phyloP scores from a whole-genome alignment of 768 basidiomycete species.

The Auricularia sp. region DNA sequence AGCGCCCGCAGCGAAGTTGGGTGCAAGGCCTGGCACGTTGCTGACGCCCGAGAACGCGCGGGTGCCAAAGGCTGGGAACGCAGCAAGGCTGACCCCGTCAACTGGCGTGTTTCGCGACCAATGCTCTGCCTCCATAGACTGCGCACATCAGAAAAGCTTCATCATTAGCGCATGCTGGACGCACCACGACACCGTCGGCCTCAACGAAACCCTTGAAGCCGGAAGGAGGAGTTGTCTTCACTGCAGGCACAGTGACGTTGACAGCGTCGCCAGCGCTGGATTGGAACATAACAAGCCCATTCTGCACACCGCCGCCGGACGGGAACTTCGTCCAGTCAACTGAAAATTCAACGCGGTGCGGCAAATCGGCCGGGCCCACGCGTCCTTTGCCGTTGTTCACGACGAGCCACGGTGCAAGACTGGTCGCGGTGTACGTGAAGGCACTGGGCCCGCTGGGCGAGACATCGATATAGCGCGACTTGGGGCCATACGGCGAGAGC shows the following conservation, averaged over 20 bases:
- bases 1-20: slow-evolving; percentile 48
- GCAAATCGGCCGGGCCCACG: slow-evolving; percentile 36
- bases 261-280: slow-evolving; percentile 24
- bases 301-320: slow-evolving; percentile 27
- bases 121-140: slow-evolving; percentile 56
- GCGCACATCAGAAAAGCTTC: background rate
- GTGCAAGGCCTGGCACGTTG: slow-evolving; percentile 40
- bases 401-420: slow-evolving; percentile 44
- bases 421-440: slow-evolving; percentile 42
- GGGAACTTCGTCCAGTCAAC: slow-evolving; percentile 46
- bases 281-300: slow-evolving; percentile 36
- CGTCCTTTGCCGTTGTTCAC: slow-evolving; percentile 38
- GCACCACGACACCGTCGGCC: slow-evolving; percentile 41
- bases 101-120: slow-evolving; percentile 37
- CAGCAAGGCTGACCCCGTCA: slow-evolving; percentile 44
- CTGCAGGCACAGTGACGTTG: slow-evolving; percentile 19
- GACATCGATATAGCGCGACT: slow-evolving; percentile 49
- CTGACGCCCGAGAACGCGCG: slow-evolving; percentile 51
- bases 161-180: background rate
- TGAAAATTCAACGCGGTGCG: slow-evolving; percentile 42
- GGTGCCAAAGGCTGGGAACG: slow-evolving; percentile 46
- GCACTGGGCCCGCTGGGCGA: slow-evolving; percentile 47
- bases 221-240: slow-evolving; percentile 25
- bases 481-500: slow-evolving; percentile 47
- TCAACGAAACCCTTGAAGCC: slow-evolving; percentile 55